A percentile compares a stretch with the other conserved stretches of the same genome.
phyloP scores from a whole-genome alignment of 169 alveolate genomes.

The Plasmodium sp. region DNA sequence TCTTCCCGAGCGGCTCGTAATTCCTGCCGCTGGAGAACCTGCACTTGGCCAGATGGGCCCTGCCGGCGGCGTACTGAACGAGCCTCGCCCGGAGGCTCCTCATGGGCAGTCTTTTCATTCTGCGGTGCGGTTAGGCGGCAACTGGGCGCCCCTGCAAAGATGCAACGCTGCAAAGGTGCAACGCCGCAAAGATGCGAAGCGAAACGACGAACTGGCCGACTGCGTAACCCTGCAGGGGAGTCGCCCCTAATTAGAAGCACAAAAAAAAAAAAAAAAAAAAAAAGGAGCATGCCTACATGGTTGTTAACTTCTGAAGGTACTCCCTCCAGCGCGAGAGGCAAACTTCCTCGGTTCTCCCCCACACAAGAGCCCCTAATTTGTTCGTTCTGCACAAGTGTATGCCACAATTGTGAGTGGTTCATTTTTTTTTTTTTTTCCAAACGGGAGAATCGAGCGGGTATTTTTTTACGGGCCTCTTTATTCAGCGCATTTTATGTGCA shows the following conservation, averaged over 20 bases:
- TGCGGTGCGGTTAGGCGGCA: not conserved
- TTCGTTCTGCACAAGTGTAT: too few relatives aligned
- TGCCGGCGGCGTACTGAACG: not conserved
- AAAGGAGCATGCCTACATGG: not conserved
- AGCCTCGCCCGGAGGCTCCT: not conserved
- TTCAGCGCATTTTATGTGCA: not conserved
- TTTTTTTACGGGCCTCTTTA: not conserved
- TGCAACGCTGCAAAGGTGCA: too few relatives aligned
- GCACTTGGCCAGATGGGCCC: not conserved
- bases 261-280: too few relatives aligned
- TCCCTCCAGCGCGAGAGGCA: too few relatives aligned
- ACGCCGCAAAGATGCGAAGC: not conserved
- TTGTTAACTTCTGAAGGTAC: too few relatives aligned
- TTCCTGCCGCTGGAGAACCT: not conserved
- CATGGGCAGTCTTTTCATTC: slow-evolving; percentile 37
- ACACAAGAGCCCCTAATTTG: too few relatives aligned
- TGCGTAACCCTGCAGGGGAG: not conserved
- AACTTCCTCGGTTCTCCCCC: not conserved
- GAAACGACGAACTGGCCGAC: not conserved
- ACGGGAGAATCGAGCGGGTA: not conserved
- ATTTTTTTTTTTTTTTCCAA: too few relatives aligned
- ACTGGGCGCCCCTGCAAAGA: not conserved
- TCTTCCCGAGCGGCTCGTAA: not conserved
- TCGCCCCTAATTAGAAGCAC: not conserved
- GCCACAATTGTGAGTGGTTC: too few relatives aligned